Conservation (phyloP, 352 stramenopile genomes). For the Phytopythium boreale region DNA sequence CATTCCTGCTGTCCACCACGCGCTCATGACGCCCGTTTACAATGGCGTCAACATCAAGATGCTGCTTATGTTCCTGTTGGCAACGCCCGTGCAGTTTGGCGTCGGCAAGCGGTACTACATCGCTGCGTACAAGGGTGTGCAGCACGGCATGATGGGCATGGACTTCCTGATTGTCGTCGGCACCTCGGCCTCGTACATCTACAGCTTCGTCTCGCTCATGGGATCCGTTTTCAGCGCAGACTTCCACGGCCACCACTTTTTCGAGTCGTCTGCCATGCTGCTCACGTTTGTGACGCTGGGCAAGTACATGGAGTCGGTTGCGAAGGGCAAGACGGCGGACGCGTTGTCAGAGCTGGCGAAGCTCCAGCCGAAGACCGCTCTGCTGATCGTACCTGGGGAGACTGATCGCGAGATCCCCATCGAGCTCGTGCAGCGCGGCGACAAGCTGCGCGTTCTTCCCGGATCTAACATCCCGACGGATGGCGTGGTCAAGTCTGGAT, state of each 20-base stretch:
- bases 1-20: conserved; percentile 56
- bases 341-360: conserved; percentile 69
- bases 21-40: conserved; percentile 73
- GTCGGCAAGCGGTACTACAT: conserved; percentile 81
- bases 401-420: conserved; percentile 73
- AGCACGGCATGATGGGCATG: conserved; percentile 89
- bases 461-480: conserved; percentile 82
- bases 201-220: conserved; percentile 80
- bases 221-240: conserved; percentile 49
- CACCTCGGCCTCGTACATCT: conserved; percentile 85
- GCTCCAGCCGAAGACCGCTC: conserved; percentile 74
- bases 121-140: conserved; percentile 73
- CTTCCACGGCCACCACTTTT: conserved; percentile 84
- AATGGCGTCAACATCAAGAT: conserved; percentile 80
- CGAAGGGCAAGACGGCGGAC: conserved; percentile 82
- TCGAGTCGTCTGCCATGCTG: conserved; percentile 85
- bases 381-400: conserved; percentile 52
- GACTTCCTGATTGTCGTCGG: conserved; percentile 85
- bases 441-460: conserved; percentile 66
- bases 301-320: conserved; percentile 88
- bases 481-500: conserved; percentile 69
- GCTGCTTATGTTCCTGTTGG: conserved; percentile 80
- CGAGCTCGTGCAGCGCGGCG: conserved; percentile 79
- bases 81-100: conserved; percentile 84
- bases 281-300: conserved; percentile 85